Base-by-base conservation (phyloP, 1,284 basidiomycete species). In the Trichosporon faecale region DNA sequence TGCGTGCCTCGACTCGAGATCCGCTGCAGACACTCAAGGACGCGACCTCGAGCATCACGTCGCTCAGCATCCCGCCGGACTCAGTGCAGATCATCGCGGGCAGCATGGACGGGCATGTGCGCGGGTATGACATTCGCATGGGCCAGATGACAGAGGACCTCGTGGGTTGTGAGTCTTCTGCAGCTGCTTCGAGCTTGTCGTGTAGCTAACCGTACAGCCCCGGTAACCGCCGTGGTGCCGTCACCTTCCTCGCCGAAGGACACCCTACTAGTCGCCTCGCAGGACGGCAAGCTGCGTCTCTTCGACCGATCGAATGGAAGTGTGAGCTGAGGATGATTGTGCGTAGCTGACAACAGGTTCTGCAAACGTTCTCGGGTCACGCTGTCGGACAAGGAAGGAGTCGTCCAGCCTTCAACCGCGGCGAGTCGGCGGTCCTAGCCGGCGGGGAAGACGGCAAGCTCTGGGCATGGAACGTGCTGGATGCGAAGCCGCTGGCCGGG, bases 11-110 rank as follows among this genome's bases (percentile, higher is more conserved):
- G 76, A 87, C 88, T 35, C 89, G 94, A 35, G 86, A 90, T 65
- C 89, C 96, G 0, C 93, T 99, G n/a, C 95, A 98, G 84, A 87
- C 90, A 16, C 86, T 98, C 3, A 91, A 95, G 68, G 95, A 98
- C 74, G 92, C 95, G 0, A 89, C 89, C 23, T 95, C 98, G 77
- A 90, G 93, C 0, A 90, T 99, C 65, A 94, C 95, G 74, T 88
- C 91, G 9, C 82, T 99, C n/a, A 73, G 71, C 82, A 90, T 84
- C 83, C 92, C 74, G 85, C 87, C 87, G 21, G 61, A 72, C 52
- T 75, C 74, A 46, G 87, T 88, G 18, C 88, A 87, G 69, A 88
- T 98, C 74, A 86, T 91, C 57, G 88, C 93, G 0, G 93, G 93
- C 1, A 94, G 92, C 0, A 90, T 96, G 1, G 97, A 99, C 75